phyloP scores from a whole-genome alignment of 164 flowering plant genomes.

The Warburgia ugandensis region DNA sequence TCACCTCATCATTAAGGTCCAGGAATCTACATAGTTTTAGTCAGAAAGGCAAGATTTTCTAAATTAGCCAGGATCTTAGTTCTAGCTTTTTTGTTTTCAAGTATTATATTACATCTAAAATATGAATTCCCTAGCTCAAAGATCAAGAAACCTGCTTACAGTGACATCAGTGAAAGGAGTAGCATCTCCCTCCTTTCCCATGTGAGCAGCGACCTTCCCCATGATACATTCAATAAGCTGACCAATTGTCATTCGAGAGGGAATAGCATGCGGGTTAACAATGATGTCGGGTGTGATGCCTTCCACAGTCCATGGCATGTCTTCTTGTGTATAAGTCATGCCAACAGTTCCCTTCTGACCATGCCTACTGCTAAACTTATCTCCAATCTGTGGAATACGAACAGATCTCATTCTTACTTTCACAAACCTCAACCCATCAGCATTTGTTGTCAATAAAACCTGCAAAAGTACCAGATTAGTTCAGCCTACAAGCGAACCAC shows the following conservation, averaged over 20 bases:
- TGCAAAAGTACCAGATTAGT: conserved; percentile 17
- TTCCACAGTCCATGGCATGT: conserved; percentile 97
- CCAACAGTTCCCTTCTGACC: conserved; percentile 98
- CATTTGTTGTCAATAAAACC: conserved; percentile 92
- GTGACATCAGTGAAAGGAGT: conserved; percentile 96
- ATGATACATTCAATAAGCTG: conserved; percentile 97
- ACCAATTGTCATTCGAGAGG: conserved; percentile 95
- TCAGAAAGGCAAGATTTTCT: no score
- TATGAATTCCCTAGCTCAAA: no score
- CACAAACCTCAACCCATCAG: conserved; percentile 93
- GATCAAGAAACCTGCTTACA: conserved; percentile 58
- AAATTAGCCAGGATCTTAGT: no score
- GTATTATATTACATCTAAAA: no score
- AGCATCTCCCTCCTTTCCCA: conserved; percentile 98
- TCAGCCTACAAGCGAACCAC: no score
- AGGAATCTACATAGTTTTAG: no score
- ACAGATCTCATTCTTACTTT: conserved; percentile 96
- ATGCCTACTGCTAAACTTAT: conserved; percentile 93
- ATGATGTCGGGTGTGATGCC: conserved; percentile 88
- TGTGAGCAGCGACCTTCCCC: conserved; percentile 98
- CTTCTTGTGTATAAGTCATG: conserved; percentile 96
- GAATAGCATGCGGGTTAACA: conserved; percentile 96
- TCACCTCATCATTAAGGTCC: no score
- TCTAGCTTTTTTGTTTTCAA: no score
- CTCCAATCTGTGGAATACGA: conserved; percentile 94